Base-by-base conservation (phyloP, 78 protist genomes). In the Speleostelium caveatum region DNA sequence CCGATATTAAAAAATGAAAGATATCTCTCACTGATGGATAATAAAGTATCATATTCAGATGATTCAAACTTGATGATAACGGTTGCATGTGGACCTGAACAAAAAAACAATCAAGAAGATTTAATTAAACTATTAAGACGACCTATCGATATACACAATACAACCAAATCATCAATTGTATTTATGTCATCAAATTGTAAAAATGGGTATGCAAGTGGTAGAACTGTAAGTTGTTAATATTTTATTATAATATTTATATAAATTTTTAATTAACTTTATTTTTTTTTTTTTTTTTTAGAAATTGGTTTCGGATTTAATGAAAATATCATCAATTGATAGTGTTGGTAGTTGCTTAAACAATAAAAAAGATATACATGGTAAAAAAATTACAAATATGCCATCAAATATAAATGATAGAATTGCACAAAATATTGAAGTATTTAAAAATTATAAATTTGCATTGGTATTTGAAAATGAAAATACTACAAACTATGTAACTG, bases 381-480 rank as follows among this genome's bases (percentile, higher is more conserved):
- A 12, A 2, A 49, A 0, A 5, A 39, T 2, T 6, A 7, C 22
- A 62, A 1, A 14, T 10, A 17, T 26, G 26, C 21, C 12, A 0
- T 22, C 3, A 5, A 42, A 65, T 19, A 17, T 66, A 7, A 32
- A 41, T 49, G 12, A 56, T 14, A 80, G 75, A 80, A 68, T 80
- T 42, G 30, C 55, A 41, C 21, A 24, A 17, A 80, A 80, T 30
- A 80, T 80, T 26, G 38, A 68, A 10, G n/a, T 55, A 22, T 68
- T 53, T 22, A 68, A 53, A 3, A 16, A 60, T 10, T 69, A 59
- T n/a, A 80, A 80, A 72, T 69, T 83, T 59, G 79, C 28, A 8
- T 35, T 83, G 2, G 30, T 71, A 2, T 83, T 83, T 83, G 91
- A 83, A 26, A 83, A 83, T 69, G 79, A 83, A 30, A 83, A 83